Base-by-base conservation (phyloP, 164 flowering plant species). In the Piper betle region DNA sequence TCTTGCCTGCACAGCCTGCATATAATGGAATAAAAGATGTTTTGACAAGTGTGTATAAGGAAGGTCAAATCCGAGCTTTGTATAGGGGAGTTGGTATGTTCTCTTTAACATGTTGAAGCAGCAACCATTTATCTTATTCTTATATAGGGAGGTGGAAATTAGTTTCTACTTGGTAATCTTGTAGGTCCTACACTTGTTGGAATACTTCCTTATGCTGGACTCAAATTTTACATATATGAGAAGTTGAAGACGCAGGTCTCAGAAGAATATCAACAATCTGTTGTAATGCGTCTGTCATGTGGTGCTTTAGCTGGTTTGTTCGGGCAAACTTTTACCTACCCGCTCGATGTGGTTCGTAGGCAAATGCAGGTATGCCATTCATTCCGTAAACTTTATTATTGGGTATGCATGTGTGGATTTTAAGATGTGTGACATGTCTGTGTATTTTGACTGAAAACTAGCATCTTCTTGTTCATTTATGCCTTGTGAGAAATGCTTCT, bases 251-350 rank as follows among this genome's bases (percentile, higher is more conserved):
- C 79, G 33, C 92, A 78, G 54, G 95, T 90, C 41, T 93, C 97
- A 57, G 97, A 88, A 75, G 97, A 94, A 68, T 83, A 86, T 55
- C 91, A 88, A 55, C 86, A 79, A 53, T 90, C 96, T 33, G 83
- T 90, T 25, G 41, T 73, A 64, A 78, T 85, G 86, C 87, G 87
- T 43, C 83, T 93, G 19, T 82, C 95, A 19, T 93, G 99, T 75
- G 99, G 99, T 69, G 97, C 97, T 57, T 41, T 90, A 19, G 99
- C 99, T 66, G 99, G 99, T 61, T 77, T 93, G 56, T 79, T 93
- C 58, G 99, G 99, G 41, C 99, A 90, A 75, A 90, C 96, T 39
- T 72, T 90, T 64, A 90, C 97, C 40, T 93, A 90, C 68, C 99
- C 99, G 17, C 71, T 93, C 58, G 99, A 93, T 77, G 99, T 93